phyloP scores from a whole-genome alignment of 371 early-diverging fungal genomes.

The Syncephalis plumigaleata region DNA sequence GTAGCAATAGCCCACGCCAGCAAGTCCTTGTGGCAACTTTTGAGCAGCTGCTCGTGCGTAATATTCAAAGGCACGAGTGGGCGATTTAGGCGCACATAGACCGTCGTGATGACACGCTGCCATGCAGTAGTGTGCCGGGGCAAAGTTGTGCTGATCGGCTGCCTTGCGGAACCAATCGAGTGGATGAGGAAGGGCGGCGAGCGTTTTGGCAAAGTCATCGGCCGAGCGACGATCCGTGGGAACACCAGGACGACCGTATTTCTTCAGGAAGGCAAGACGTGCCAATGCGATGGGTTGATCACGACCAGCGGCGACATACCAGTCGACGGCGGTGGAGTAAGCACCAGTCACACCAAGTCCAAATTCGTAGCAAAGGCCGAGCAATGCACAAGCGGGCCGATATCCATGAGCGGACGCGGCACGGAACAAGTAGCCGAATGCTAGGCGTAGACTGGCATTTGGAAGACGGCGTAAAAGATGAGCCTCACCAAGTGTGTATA shows the following conservation, averaged over 20 bases:
- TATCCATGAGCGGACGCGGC: constrained; percentile 13
- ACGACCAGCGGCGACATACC: constrained; percentile 44
- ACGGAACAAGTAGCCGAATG: too few species aligned
- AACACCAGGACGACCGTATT: constrained; percentile 57
- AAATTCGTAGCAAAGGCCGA: constrained; percentile 54
- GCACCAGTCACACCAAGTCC: constrained; percentile 46
- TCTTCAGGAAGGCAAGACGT: constrained; percentile 56
- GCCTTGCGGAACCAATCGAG: constrained; percentile 18
- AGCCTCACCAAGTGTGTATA: too few species aligned
- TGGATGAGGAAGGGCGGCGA: constrained; percentile 21
- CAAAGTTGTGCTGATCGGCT: constrained; percentile 19
- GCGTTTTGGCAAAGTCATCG: constrained; percentile 31
- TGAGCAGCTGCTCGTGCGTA: constrained; percentile 16
- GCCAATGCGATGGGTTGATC: constrained; percentile 58
- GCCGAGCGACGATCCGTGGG: constrained; percentile 52
- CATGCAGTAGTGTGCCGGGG: constrained; percentile 9
- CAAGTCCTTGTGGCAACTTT: constrained; percentile 41
- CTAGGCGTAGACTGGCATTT: too few species aligned
- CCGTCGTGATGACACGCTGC: constrained; percentile 7
- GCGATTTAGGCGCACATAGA: constrained; percentile 1
- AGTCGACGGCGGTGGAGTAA: constrained; percentile 42
- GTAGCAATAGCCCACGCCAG: constrained; percentile 64
- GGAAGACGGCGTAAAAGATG: too few species aligned
- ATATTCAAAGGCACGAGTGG: constrained; percentile 5
- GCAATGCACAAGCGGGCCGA: constrained; percentile 24